Evolutionary conservation across 2,329 filamentous ascomycete species (phyloP).

Genomic region (Penicillium rolfsii): DNA sequence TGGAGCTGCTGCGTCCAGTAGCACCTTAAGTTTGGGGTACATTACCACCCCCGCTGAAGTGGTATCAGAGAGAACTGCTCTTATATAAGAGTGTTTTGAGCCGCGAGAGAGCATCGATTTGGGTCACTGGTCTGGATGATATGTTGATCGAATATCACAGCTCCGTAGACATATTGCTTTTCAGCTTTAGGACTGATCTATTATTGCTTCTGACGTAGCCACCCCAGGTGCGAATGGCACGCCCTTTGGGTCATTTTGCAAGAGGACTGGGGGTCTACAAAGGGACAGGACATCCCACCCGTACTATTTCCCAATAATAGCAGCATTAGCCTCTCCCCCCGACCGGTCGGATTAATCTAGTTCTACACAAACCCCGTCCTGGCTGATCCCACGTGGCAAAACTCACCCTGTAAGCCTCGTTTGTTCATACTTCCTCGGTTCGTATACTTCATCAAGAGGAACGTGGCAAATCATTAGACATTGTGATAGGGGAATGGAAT

Average conservation of each 20-base stretch:
- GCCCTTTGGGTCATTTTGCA: not conserved
- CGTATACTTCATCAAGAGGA: not conserved
- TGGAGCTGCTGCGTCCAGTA: not conserved
- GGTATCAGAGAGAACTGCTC: not conserved
- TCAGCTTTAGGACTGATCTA: not conserved
- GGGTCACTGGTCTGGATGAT: too few species aligned
- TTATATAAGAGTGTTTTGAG: not conserved
- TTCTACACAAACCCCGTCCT: slow-evolving; percentile 6
- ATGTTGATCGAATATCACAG: too few species aligned
- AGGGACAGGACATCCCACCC: not conserved
- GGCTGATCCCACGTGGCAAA: slow-evolving; percentile 29
- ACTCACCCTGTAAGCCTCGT: slow-evolving; percentile 4
- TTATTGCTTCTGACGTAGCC: not conserved
- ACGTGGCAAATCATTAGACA: not conserved
- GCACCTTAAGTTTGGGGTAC: not conserved
- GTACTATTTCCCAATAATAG: too few species aligned
- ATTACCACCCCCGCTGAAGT: not conserved
- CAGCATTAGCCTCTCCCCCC: not conserved
- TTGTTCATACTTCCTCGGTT: not conserved
- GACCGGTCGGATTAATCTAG: not conserved
- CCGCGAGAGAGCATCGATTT: not conserved
- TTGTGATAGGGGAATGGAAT: not conserved
- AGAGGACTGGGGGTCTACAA: not conserved
- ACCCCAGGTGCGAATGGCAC: not conserved
- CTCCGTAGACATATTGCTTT: too few species aligned